Evolutionary conservation across 2,329 filamentous ascomycete genomes (phyloP).

Genomic region (Sporothrix inflata): DNA sequence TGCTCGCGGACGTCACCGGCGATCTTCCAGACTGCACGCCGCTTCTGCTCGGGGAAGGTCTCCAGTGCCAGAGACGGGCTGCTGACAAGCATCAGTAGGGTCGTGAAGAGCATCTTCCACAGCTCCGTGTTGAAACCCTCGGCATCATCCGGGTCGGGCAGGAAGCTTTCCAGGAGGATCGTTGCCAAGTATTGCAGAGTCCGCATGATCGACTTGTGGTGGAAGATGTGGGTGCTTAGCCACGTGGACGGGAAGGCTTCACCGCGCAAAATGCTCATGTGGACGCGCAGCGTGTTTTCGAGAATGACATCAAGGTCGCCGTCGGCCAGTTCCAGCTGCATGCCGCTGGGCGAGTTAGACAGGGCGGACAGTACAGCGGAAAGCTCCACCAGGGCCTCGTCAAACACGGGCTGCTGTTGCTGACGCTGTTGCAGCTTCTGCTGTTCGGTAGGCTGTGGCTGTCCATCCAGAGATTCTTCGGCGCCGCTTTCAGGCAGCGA

Average conservation of each 20-base stretch:
- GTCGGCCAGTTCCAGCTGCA: conserved; percentile 74
- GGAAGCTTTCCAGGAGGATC: conserved; percentile 78
- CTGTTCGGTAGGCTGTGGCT: conserved; percentile 4
- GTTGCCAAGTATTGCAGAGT: conserved; percentile 80
- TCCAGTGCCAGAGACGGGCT: conserved; percentile 89
- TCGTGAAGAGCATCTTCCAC: conserved; percentile 92
- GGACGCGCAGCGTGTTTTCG: conserved; percentile 77
- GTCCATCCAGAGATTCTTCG: conserved; percentile 40
- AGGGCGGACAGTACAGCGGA: conserved; percentile 84
- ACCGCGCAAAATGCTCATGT: conserved; percentile 85
- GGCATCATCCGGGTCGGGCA: conserved; percentile 88
- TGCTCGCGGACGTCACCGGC: conserved; percentile 93
- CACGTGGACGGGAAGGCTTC: conserved; percentile 88
- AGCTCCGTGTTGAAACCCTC: conserved; percentile 90
- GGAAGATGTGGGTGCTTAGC: conserved; percentile 91
- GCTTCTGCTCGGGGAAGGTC: conserved; percentile 95
- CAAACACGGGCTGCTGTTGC: conserved; percentile 59
- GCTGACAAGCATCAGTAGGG: conserved; percentile 83
- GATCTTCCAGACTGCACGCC: conserved; percentile 97
- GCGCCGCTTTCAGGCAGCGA: conserved; percentile 38
- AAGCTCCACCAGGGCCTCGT: conserved; percentile 86
- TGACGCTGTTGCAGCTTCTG: conserved; percentile 13
- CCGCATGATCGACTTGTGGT: conserved; percentile 86
- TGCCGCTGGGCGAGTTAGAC: conserved; percentile 71
- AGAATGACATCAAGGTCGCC: conserved; percentile 76